Evolutionary conservation across 176 grass and related monocot species (phyloP).

Genomic region (Musa itinerans): DNA sequence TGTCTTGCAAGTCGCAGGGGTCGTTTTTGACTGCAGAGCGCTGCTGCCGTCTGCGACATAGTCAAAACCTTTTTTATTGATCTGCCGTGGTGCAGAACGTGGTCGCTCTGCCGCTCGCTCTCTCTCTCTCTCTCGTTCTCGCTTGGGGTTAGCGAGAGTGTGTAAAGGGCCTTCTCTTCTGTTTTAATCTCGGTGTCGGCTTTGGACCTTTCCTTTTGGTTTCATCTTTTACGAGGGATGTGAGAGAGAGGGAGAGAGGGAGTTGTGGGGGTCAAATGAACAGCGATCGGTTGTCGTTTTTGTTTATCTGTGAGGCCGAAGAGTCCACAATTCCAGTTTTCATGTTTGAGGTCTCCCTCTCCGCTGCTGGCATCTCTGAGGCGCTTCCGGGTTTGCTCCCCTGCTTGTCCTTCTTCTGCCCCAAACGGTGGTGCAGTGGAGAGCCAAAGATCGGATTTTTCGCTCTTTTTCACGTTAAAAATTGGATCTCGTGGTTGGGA

Average conservation of each 20-base stretch:
- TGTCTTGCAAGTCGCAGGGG: neutral
- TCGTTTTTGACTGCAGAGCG: neutral
- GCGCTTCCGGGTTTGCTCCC: neutral
- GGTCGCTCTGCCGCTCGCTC: neutral
- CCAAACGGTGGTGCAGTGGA: neutral
- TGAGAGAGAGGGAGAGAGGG: neutral
- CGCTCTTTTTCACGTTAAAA: neutral
- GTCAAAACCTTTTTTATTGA: neutral
- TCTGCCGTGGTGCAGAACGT: neutral
- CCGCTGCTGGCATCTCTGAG: neutral
- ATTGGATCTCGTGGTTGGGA: neutral
- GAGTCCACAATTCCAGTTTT: conserved; percentile 4
- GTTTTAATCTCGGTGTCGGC: conserved; percentile 1
- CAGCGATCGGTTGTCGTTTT: neutral
- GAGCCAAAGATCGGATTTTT: neutral
- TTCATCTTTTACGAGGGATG: neutral
- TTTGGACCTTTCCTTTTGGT: neutral
- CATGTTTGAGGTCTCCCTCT: neutral
- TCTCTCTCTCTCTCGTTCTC: neutral
- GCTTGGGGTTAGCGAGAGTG: neutral
- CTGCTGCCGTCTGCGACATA: neutral
- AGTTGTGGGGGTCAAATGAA: neutral
- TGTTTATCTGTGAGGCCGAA: conserved; percentile 4
- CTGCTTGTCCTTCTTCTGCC: neutral
- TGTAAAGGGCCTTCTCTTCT: neutral